Evolutionary conservation across 2,329 filamentous ascomycete genomes (phyloP).

Genomic region (Xylaria polymorpha): DNA sequence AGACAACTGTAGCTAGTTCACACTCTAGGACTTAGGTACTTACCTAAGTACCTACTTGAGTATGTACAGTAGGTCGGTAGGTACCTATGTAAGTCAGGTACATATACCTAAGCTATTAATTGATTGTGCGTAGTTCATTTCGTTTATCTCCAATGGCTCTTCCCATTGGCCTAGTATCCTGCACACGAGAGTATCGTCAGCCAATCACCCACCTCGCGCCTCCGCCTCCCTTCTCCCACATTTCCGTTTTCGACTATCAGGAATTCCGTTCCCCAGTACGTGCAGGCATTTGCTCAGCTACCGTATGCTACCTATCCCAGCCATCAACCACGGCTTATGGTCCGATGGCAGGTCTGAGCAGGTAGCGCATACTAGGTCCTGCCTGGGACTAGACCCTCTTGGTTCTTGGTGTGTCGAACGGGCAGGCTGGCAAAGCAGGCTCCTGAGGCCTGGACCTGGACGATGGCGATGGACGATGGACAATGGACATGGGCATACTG

Average conservation of each 20-base stretch:
- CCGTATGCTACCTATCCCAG: too few species aligned
- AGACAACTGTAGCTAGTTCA: too few species aligned
- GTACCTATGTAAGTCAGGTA: too few species aligned
- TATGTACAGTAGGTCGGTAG: too few species aligned
- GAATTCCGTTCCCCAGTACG: conserved; percentile 6
- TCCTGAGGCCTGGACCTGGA: conserved; percentile 26
- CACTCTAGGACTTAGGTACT: too few species aligned
- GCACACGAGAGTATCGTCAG: neutral
- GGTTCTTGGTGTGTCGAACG: conserved; percentile 16
- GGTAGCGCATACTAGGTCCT: neutral
- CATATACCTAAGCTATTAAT: neutral
- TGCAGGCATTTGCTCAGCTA: neutral
- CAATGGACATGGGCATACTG: too few species aligned
- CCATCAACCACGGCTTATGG: conserved; percentile 8
- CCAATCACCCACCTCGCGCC: conserved; percentile 21
- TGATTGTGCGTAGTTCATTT: conserved; percentile 28
- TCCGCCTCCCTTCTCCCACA: conserved; percentile 13
- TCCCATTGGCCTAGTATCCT: conserved; percentile 28
- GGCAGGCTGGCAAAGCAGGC: neutral
- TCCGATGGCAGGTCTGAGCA: conserved; percentile 1
- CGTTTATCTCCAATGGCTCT: conserved; percentile 20
- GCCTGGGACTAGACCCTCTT: neutral
- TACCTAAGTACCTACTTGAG: too few species aligned
- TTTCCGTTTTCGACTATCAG: conserved; percentile 19
- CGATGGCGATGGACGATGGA: too few species aligned